Percentiles rank a stretch among this genome's conserved stretches.
These are phyloP conservation scores for Hydnomerulius pinastri DNA, from an alignment of 768 basidiomycete species.

Conservation along the genomic window DNA sequence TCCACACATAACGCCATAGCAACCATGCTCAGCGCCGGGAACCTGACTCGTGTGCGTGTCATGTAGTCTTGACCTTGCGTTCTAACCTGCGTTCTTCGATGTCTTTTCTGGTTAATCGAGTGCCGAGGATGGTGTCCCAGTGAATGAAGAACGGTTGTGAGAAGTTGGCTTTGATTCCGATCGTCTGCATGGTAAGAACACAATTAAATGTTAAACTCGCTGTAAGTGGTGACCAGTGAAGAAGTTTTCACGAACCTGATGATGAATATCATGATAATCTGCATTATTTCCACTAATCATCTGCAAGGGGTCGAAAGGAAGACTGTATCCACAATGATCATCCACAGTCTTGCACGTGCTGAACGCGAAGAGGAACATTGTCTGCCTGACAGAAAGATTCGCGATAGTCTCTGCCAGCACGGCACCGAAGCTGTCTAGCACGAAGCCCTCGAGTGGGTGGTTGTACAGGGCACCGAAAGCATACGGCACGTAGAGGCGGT, in stretches of 20 bases:
- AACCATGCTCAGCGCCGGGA: background rate
- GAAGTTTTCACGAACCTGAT: constrained; percentile 59
- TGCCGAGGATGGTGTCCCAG: constrained; percentile 87
- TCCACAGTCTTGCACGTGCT: constrained; percentile 93
- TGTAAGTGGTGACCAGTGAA: background rate
- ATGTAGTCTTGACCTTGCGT: constrained; percentile 33
- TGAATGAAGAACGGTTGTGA: constrained; percentile 95
- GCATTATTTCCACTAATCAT: constrained; percentile 85
- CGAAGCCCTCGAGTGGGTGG: constrained; percentile 91
- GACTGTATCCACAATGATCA: constrained; percentile 88
- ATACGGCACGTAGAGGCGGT: constrained; percentile 94
- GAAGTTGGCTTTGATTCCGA: constrained; percentile 96
- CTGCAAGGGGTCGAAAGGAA: constrained; percentile 94
- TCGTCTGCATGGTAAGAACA: constrained; percentile 19
- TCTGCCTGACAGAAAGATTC: constrained; percentile 77
- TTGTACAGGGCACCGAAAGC: constrained; percentile 98
- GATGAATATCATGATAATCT: constrained; percentile 98
- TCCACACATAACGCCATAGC: too few relatives aligned
- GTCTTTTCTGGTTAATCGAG: constrained; percentile 75
- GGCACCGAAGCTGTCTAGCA: constrained; percentile 85
- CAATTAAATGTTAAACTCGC: background rate
- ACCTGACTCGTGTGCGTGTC: background rate
- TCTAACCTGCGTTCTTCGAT: constrained; percentile 58
- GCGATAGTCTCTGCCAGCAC: constrained; percentile 70
- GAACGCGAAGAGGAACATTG: constrained; percentile 78